Percentiles rank a stretch among this genome's conserved stretches.
Conservation (phyloP, 176 grass and related monocot genomes). For the Rhynchospora pubera region DNA sequence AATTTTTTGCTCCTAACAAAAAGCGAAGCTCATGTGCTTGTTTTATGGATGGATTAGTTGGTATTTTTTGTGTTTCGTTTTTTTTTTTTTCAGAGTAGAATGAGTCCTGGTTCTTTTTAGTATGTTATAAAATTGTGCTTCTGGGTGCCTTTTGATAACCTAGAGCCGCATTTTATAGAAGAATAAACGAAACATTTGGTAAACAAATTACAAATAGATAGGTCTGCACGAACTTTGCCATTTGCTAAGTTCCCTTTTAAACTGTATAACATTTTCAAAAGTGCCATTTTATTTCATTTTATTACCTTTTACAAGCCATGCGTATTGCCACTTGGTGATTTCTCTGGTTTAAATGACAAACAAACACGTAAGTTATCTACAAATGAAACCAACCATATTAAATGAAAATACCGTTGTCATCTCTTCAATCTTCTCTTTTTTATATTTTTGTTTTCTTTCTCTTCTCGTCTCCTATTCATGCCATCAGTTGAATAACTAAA, state of each 20-base stretch:
- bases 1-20: not conserved
- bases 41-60: conserved; percentile 1
- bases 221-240: not conserved
- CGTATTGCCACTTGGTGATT: too few species aligned
- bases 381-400: too few species aligned
- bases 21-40: not conserved
- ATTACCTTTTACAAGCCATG: too few species aligned
- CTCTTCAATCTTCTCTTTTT: too few species aligned
- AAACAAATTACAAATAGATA: not conserved
- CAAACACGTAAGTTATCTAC: too few species aligned
- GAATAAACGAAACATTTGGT: conserved; percentile 7
- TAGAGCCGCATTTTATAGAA: conserved; percentile 14
- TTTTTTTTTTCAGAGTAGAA: not conserved
- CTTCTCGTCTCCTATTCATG: too few species aligned
- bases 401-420: too few species aligned
- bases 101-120: not conserved
- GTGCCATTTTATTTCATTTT: too few species aligned
- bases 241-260: not conserved
- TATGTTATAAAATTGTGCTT: conserved; percentile 2
- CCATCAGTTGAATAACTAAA: too few species aligned
- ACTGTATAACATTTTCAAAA: too few species aligned
- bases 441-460: too few species aligned
- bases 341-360: too few species aligned
- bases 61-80: conserved; percentile 11
- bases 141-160: conserved; percentile 10